These are phyloP conservation scores for Ochromonas danica DNA, from an alignment of 108 stramenopile genomes.

Conservation along the genomic window DNA sequence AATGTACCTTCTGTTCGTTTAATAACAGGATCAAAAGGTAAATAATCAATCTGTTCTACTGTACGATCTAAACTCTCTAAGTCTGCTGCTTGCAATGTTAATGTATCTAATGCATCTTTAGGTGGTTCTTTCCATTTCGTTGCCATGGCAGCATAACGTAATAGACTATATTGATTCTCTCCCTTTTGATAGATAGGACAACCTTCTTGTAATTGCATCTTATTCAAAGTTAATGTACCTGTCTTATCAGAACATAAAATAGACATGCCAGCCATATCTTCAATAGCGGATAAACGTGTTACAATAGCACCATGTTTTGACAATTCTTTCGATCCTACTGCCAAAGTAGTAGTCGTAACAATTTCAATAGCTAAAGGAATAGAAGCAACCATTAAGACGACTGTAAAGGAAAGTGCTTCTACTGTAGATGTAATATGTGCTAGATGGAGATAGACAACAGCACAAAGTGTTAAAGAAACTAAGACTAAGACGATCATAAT, in stretches of 20 bases:
- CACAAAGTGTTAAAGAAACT: conserved; percentile 58
- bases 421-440: conserved; percentile 13
- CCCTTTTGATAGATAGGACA: conserved; percentile 42
- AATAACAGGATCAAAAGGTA: conserved; percentile 73
- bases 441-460: conserved; percentile 41
- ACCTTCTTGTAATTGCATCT: conserved; percentile 65
- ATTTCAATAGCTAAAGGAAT: conserved; percentile 78
- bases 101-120: conserved; percentile 31
- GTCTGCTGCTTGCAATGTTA: conserved; percentile 25
- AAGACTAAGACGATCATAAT: conserved; percentile 67
- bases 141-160: conserved; percentile 35
- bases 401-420: conserved; percentile 58
- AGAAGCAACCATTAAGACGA: conserved; percentile 71
- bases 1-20: conserved; percentile 72
- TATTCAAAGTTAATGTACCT: conserved; percentile 74
- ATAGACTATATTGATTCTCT: conserved; percentile 28
- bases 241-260: conserved; percentile 82
- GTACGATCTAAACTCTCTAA: conserved; percentile 27
- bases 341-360: conserved; percentile 70
- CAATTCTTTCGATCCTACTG: conserved; percentile 65
- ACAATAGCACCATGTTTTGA: conserved; percentile 69
- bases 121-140: conserved; percentile 39
- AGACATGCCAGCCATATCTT: conserved; percentile 72
- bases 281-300: conserved; percentile 69
- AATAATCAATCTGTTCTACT: conserved; percentile 49